These are phyloP conservation scores for Dipteronia sinensis DNA, from an alignment of 345 rosid species.

Conservation along the genomic window DNA sequence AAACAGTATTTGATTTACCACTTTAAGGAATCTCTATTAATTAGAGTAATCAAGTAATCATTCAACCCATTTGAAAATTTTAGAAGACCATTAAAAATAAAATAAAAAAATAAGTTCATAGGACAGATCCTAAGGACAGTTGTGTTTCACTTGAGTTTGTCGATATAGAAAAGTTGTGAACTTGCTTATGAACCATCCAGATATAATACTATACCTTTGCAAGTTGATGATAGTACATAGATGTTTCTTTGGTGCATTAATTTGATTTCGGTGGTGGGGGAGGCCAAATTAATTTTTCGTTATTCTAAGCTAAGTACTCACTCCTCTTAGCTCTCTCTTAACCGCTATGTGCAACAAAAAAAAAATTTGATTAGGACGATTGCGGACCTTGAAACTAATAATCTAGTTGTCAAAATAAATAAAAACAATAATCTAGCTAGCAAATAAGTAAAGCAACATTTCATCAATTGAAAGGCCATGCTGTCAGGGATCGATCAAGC, in stretches of 20 bases:
- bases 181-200: conserved; percentile 32
- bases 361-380: background rate
- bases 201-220: conserved; percentile 16
- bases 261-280: conserved; percentile 24
- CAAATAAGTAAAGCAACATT: conserved; percentile 13
- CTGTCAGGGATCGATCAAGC: too few relatives aligned
- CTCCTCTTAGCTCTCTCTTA: background rate
- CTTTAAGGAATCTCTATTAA: conserved; percentile 20
- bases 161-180: conserved; percentile 19
- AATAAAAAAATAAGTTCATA: background rate
- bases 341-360: background rate
- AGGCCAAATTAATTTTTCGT: background rate
- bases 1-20: background rate
- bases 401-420: too few relatives aligned
- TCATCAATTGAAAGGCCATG: conserved; percentile 32
- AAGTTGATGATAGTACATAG: conserved; percentile 35
- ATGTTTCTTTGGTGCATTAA: conserved; percentile 22
- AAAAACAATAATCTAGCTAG: background rate
- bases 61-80: conserved; percentile 22
- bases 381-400: conserved; percentile 17
- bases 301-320: background rate
- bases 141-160: conserved; percentile 37
- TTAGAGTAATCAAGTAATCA: conserved; percentile 27
- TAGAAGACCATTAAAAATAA: conserved; percentile 11
- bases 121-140: conserved; percentile 19